Evolutionary conservation across 2,329 filamentous ascomycete species (phyloP).

Genomic region (Zopfia rhizophila): DNA sequence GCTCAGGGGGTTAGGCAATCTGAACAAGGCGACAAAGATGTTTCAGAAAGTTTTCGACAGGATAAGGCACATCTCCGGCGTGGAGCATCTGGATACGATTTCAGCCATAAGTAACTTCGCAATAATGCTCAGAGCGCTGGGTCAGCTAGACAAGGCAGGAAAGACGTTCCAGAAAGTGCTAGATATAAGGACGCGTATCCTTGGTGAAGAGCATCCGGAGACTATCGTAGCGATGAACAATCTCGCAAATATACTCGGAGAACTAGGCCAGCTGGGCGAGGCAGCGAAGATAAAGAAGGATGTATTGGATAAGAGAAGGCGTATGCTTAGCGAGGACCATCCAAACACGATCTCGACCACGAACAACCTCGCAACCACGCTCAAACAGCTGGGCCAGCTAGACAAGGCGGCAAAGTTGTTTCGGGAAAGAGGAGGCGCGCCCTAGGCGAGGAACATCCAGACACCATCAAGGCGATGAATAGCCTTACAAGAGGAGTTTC

Average conservation of each 20-base stretch:
- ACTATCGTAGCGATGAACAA: constrained; percentile 19
- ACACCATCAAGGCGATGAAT: constrained; percentile 15
- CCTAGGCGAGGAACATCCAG: constrained; percentile 21
- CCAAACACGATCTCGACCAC: constrained; percentile 14
- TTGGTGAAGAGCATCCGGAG: constrained; percentile 20
- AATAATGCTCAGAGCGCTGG: no score
- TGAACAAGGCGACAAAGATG: no score
- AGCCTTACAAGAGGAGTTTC: no score
- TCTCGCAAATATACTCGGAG: constrained; percentile 14
- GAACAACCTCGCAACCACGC: constrained; percentile 18
- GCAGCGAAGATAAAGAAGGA: no score
- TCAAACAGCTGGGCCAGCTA: constrained; percentile 9
- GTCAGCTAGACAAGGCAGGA: no score
- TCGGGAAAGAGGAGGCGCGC: constrained; percentile 12
- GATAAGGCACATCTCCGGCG: no score
- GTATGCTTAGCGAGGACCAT: constrained; percentile 21
- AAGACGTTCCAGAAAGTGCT: constrained; percentile 12
- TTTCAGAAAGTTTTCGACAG: no score
- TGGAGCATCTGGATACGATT: no score
- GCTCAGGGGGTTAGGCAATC: constrained; percentile 10
- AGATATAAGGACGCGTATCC: constrained; percentile 12
- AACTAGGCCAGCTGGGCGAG: constrained; percentile 12
- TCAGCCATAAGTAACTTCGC: no score
- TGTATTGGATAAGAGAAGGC: constrained; percentile 11
- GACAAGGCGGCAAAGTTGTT: no score